Base-by-base conservation (phyloP, 805 yeast species). In the Spathaspora passalidarum region DNA sequence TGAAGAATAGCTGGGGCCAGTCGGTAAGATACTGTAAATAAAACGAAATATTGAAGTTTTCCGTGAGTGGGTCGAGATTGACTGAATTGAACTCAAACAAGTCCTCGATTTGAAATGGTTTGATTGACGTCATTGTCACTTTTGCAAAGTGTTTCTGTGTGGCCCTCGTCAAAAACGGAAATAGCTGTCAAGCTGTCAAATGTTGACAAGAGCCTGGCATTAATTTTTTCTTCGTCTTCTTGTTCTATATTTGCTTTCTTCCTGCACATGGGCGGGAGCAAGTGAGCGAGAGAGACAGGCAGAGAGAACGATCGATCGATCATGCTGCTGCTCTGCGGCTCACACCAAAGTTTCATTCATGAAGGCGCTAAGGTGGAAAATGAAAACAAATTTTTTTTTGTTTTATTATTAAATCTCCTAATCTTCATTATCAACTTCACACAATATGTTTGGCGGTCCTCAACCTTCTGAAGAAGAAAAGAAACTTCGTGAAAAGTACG, bases 1-100 rank as follows among this genome's bases (percentile, higher is more conserved):
- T 86, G 78, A 90, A 92, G 65, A 90, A 86, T 39, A 94, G 69
- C 26, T 89, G 76, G 5, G 99, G 98, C 97, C 97, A 91, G 43
- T 79, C 75, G 7, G 82, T 75, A 45, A 94, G 70, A 57, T 94
- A 94, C 54, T 88, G 88, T 14, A 87, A 76, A 60, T 94, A 94
- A 61, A 90, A 94, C 40, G 81, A 84, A 6, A 87, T 63, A 38
- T 90, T 84, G 69, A 88, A 94, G 68, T 92, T 94, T 58, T 94
- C 99, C 0, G 99, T 94, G 44, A 94, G 74, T 1, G 86, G 85
- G 57, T 94, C 99, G 17, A 94, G 66, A 61, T 94, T 94, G 40
- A 91, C 82, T 3, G 86, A 67, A 57, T 88, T 88, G 42, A 87
- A 56, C 7, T 78, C 72, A 53, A 91, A 84, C 14, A 92, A 67